Percentiles rank a stretch among this genome's conserved stretches.
These are phyloP conservation scores for Coemansia sp. DNA, from an alignment of 192 early-diverging fungal genomes.

Conservation along the genomic window DNA sequence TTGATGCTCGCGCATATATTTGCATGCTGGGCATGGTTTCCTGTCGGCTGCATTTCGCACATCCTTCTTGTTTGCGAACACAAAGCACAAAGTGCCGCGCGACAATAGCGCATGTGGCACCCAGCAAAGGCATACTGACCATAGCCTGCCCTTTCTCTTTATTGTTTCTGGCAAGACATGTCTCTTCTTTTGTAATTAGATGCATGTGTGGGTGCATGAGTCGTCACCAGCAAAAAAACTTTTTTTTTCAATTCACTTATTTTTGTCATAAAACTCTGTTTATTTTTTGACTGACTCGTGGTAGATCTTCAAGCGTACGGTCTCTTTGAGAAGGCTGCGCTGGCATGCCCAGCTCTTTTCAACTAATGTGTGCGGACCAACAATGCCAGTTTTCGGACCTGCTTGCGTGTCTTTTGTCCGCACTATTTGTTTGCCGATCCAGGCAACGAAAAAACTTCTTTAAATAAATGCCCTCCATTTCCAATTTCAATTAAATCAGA, in stretches of 20 bases:
- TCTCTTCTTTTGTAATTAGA: constrained; percentile 3
- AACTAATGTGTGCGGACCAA: not conserved
- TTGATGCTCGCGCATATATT: constrained; percentile 9
- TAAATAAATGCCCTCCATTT: not conserved
- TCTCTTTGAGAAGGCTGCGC: constrained; percentile 46
- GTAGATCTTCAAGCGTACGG: constrained; percentile 49
- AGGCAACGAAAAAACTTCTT: not conserved
- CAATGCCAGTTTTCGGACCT: not conserved
- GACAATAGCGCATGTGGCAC: not conserved
- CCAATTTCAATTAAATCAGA: not conserved
- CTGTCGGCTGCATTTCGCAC: constrained; percentile 3
- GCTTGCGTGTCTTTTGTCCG: not conserved
- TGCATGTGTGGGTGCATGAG: constrained; percentile 5
- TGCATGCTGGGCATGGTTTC: not conserved
- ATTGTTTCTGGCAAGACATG: not conserved
- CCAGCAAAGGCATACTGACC: not conserved
- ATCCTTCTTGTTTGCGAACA: constrained; percentile 2
- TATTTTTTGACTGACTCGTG: constrained; percentile 1
- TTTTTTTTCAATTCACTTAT: constrained; percentile 1
- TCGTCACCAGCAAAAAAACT: not conserved
- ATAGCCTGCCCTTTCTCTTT: not conserved
- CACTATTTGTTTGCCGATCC: not conserved
- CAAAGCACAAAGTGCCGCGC: not conserved
- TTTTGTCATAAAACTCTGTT: constrained; percentile 2
- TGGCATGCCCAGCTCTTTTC: constrained; percentile 33